Evolutionary conservation across 306 rosid genomes (phyloP).

Genomic region (Citrullus mucosospermus): DNA sequence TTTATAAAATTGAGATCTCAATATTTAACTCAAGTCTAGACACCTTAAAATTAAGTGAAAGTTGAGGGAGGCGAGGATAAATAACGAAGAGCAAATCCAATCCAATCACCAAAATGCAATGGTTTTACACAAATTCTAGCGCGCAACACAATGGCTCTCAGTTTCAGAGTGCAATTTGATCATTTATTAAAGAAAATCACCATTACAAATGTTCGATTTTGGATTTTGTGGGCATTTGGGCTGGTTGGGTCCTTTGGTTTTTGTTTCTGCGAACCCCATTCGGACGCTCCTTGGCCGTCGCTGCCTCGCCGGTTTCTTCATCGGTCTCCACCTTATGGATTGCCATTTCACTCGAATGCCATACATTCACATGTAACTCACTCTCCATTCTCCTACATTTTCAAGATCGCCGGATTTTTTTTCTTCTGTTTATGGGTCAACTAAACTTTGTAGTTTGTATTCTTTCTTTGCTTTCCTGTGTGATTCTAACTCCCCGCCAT

Average conservation of each 20-base stretch:
- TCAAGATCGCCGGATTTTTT: background rate
- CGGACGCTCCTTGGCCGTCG: background rate
- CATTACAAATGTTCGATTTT: background rate
- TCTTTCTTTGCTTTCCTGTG: background rate
- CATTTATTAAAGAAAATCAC: background rate
- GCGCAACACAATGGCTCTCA: background rate
- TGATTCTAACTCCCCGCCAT: background rate
- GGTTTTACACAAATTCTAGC: background rate
- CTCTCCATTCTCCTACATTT: background rate
- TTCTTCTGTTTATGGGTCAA: background rate
- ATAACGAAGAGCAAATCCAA: no score
- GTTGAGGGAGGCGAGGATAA: no score
- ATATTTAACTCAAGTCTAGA: no score
- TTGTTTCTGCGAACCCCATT: background rate
- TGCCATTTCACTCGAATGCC: conserved; percentile 21
- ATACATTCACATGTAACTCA: conserved; percentile 24
- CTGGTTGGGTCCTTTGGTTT: background rate
- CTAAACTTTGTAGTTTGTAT: background rate
- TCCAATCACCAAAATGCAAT: background rate
- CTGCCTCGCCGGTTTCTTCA: background rate
- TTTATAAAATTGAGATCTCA: no score
- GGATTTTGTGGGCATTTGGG: background rate
- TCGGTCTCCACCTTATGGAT: conserved; percentile 13
- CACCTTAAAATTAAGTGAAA: no score
- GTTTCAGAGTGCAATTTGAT: background rate